A percentile compares a stretch with the other conserved stretches of the same genome.
These are phyloP conservation scores for Candida jianshihensis DNA, from an alignment of 805 yeast genomes.

Conservation along the genomic window DNA sequence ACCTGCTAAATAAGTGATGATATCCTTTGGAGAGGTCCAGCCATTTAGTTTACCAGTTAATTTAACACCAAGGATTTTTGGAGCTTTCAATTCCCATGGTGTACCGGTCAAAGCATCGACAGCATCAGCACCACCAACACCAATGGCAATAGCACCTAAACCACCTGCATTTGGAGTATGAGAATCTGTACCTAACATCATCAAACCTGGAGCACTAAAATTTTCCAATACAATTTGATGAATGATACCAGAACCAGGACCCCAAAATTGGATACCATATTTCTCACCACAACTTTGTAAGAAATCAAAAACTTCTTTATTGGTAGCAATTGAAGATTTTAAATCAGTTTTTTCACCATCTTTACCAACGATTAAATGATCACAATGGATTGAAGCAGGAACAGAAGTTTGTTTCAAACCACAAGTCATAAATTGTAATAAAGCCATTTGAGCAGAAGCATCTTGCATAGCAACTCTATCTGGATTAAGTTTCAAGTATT, in stretches of 20 bases:
- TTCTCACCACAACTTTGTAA: slow-evolving; percentile 87
- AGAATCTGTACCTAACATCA: slow-evolving; percentile 98
- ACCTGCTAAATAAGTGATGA: slow-evolving; percentile 90
- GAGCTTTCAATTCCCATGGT: slow-evolving; percentile 99
- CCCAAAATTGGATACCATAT: slow-evolving; percentile 98
- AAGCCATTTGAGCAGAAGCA: slow-evolving; percentile 99
- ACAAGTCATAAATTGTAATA: slow-evolving; percentile 96
- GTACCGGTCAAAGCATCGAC: slow-evolving; percentile 95
- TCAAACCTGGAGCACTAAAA: slow-evolving; percentile 92
- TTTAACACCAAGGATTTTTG: slow-evolving; percentile 89
- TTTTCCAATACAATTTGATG: slow-evolving; percentile 97
- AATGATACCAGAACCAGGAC: slow-evolving; percentile 98
- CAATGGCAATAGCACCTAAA: slow-evolving; percentile 95
- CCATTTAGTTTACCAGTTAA: slow-evolving; percentile 84
- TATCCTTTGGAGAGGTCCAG: slow-evolving; percentile 97
- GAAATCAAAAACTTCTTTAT: slow-evolving; percentile 94
- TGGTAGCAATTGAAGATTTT: slow-evolving; percentile 70
- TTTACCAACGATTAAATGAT: slow-evolving; percentile 95
- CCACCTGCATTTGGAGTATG: slow-evolving; percentile 99
- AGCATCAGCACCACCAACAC: slow-evolving; percentile 99
- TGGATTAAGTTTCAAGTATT: slow-evolving; percentile 88
- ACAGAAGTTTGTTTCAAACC: slow-evolving; percentile 83
- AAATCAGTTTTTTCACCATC: slow-evolving; percentile 86
- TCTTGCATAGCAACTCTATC: slow-evolving; percentile 99
- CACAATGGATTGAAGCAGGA: slow-evolving; percentile 96